Base-by-base conservation (phyloP, 1,139 yeast genomes). In the Saccharomycopsis hybrid region DNA sequence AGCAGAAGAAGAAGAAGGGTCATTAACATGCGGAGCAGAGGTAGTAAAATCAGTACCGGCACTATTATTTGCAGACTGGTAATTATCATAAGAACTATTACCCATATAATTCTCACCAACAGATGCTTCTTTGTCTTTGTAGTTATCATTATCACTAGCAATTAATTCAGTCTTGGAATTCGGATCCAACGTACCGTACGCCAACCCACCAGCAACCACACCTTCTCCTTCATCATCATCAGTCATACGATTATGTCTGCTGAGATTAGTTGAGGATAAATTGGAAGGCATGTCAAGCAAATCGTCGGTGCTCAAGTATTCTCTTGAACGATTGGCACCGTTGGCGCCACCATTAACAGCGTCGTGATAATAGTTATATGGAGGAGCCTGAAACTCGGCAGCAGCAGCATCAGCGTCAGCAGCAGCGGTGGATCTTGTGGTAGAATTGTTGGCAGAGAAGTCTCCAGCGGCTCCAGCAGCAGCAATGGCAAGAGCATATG, bases 1-100 rank as follows among this genome's bases (percentile, higher is more conserved):
- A 2, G 69, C 63, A 24, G 72, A 42, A 25, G 27, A 67, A 24
- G 71, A 65, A 18, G 28, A 5, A 5, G 42, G 13, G 27, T 65
- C 11, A 18, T 18, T 18, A 18, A 18, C 18, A 18, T 18, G 18
- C 18, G 18, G 18, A 18, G 18, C 18, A 18, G 18, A 18, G 18
- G 18, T 18, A 18, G 18, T 18, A 18, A 18, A 18, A 18, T 18
- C 18, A 18, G 18, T 18, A 18, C 18, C 18, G 18, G 18, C 18
- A 18, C 18, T 18, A 18, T 18, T 18, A 18, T 18, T 18, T 18
- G 18, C 18, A 18, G 18, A 18, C 18, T 18, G 18, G 18, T 18
- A 18, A 18, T 18, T 18, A 18, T 18, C 18, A 5, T 25, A 13
- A 18, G 5, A 58, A 24, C 67, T 62, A 18, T 18, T 18, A 18